Evolutionary conservation across 768 basidiomycete species (phyloP).

Genomic region (Leccinum olivaceopallidum): DNA sequence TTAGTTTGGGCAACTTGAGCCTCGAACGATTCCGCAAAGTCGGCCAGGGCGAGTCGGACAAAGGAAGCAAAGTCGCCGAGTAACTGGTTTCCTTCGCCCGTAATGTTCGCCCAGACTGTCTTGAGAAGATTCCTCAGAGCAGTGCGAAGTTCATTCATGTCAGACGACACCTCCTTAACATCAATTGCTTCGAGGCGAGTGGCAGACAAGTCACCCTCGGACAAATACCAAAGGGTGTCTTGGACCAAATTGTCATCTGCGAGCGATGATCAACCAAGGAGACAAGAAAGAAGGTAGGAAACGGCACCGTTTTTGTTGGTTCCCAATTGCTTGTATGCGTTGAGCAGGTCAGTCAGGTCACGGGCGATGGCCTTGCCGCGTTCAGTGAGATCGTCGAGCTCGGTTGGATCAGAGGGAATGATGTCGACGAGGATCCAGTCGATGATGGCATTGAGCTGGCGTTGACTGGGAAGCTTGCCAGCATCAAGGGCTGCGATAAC

Average conservation of each 20-base stretch:
- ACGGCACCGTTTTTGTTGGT: conserved; percentile 56
- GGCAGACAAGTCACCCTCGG: conserved; percentile 49
- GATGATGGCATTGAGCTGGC: conserved; percentile 53
- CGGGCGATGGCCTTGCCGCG: conserved; percentile 54
- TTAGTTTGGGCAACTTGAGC: conserved; percentile 51
- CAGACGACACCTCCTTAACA: conserved; percentile 45
- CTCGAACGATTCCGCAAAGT: conserved; percentile 63
- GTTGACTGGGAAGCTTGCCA: conserved; percentile 66
- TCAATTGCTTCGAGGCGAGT: conserved; percentile 38
- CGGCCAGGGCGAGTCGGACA: conserved; percentile 61
- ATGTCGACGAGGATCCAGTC: conserved; percentile 55
- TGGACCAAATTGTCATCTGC: conserved; percentile 67
- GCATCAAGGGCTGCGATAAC: conserved; percentile 68
- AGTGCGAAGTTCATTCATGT: conserved; percentile 49
- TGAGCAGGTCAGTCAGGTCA: conserved; percentile 51
- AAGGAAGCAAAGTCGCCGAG: conserved; percentile 65
- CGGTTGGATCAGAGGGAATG: conserved; percentile 43
- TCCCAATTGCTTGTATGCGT: conserved; percentile 56
- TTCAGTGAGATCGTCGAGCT: conserved; percentile 46
- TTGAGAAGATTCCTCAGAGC: conserved; percentile 52
- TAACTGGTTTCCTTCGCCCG: conserved; percentile 53
- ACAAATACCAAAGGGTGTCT: conserved; percentile 64
- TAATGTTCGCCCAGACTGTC: conserved; percentile 52
- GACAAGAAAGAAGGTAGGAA: not conserved
- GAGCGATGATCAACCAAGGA: not conserved